Evolutionary conservation across 2,329 filamentous ascomycete genomes (phyloP).

Genomic region (Cladophialophora chaetospira): DNA sequence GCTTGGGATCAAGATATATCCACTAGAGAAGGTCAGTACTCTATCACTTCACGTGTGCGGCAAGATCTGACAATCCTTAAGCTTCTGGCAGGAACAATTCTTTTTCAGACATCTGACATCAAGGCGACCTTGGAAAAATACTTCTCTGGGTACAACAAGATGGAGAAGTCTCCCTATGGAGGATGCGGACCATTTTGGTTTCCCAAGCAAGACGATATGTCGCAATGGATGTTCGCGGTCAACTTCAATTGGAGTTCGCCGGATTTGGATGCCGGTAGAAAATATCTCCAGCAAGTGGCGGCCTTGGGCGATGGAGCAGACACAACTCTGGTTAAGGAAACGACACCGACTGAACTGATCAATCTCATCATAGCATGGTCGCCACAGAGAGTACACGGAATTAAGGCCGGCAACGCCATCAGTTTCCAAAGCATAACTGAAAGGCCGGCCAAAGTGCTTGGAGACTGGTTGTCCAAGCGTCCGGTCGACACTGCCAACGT

Average conservation of each 20-base stretch:
- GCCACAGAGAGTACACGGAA: not conserved
- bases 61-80: not conserved
- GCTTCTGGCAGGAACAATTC: slow-evolving; percentile 1
- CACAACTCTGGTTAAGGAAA: slow-evolving; percentile 2
- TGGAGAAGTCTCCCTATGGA: slow-evolving; percentile 8
- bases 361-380: slow-evolving; percentile 1
- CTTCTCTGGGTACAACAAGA: slow-evolving; percentile 5
- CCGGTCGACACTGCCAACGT: slow-evolving; percentile 3
- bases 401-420: not conserved
- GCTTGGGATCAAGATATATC: slow-evolving; percentile 10
- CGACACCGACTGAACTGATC: not conserved
- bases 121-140: slow-evolving; percentile 1
- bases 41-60: not conserved
- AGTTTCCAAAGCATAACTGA: slow-evolving; percentile 1
- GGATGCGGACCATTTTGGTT: not conserved
- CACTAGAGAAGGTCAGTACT: slow-evolving; percentile 6
- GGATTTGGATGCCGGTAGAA: slow-evolving; percentile 4
- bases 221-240: slow-evolving; percentile 3
- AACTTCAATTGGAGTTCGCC: slow-evolving; percentile 7
- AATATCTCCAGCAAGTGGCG: slow-evolving; percentile 1
- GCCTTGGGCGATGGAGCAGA: slow-evolving; percentile 1
- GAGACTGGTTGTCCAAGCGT: slow-evolving; percentile 2
- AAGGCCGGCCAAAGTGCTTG: slow-evolving; percentile 1
- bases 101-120: slow-evolving; percentile 4
- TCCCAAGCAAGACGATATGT: not conserved